phyloP scores from a whole-genome alignment of 2,329 filamentous ascomycete genomes.

The Parastagonospora nodorum region DNA sequence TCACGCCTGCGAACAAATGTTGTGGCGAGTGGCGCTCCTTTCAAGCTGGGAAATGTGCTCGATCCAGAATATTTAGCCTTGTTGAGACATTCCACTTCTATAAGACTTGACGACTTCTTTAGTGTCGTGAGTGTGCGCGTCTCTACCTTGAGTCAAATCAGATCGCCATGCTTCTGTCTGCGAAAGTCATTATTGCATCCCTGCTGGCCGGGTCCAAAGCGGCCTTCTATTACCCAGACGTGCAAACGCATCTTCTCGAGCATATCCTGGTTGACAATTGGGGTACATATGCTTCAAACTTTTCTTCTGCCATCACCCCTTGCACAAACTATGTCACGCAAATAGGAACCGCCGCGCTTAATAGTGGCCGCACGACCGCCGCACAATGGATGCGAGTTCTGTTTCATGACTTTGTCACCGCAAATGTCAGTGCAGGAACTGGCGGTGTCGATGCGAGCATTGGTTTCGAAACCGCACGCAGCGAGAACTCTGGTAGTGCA shows the following conservation, averaged over 20 bases:
- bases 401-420: constrained; percentile 39
- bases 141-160: too few relatives aligned
- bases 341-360: constrained; percentile 5
- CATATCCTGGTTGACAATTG: constrained; percentile 21
- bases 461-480: constrained; percentile 30
- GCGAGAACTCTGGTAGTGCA: constrained; percentile 30
- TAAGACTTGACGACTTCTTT: too few relatives aligned
- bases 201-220: not conserved
- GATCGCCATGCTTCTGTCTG: too few relatives aligned
- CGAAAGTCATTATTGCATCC: too few relatives aligned
- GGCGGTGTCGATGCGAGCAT: constrained; percentile 41
- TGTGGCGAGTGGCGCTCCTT: too few relatives aligned
- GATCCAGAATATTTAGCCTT: too few relatives aligned
- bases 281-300: constrained; percentile 19
- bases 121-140: too few relatives aligned
- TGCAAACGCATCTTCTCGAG: constrained; percentile 11
- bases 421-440: constrained; percentile 25
- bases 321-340: constrained; percentile 20
- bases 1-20: too few relatives aligned
- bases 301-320: constrained; percentile 21
- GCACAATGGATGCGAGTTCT: constrained; percentile 35
- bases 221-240: constrained; percentile 9
- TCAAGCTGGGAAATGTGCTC: too few relatives aligned
- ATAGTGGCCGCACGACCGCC: constrained; percentile 13
- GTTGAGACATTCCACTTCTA: too few relatives aligned